These are phyloP conservation scores for Agaricus blazei DNA, from an alignment of 768 basidiomycete genomes.

Conservation along the genomic window DNA sequence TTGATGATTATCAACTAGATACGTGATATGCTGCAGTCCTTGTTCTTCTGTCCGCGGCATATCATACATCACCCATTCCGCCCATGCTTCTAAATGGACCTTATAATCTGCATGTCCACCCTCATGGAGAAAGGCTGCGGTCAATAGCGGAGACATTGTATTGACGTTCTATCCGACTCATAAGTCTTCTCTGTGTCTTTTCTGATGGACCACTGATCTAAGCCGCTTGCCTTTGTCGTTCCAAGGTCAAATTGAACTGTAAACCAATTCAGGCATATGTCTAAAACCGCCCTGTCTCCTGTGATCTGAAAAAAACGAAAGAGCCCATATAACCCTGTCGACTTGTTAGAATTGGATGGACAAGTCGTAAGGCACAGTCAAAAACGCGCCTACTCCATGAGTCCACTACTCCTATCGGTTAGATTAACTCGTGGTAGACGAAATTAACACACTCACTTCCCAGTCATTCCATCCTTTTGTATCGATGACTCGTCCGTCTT, in stretches of 20 bases:
- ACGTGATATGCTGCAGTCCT: constrained; percentile 45
- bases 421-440: neutral
- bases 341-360: neutral
- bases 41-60: constrained; percentile 42
- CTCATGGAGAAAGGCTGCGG: constrained; percentile 39
- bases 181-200: neutral
- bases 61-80: constrained; percentile 46
- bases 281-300: constrained; percentile 28
- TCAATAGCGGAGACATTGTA: constrained; percentile 49
- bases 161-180: constrained; percentile 41
- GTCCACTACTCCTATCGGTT: constrained; percentile 28
- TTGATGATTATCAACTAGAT: constrained; percentile 33
- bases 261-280: constrained; percentile 45
- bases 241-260: constrained; percentile 40
- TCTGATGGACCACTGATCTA: neutral
- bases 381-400: constrained; percentile 32
- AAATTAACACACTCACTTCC: constrained; percentile 28
- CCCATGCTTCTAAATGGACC: constrained; percentile 43
- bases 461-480: constrained; percentile 58
- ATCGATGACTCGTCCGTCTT: constrained; percentile 48
- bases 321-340: constrained; percentile 34
- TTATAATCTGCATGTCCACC: constrained; percentile 26
- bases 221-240: constrained; percentile 36
- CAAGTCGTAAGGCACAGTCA: neutral
- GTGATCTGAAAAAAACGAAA: constrained; percentile 37